Base-by-base conservation (phyloP, 2,329 filamentous ascomycete species). In the Aspergillus ruber region DNA sequence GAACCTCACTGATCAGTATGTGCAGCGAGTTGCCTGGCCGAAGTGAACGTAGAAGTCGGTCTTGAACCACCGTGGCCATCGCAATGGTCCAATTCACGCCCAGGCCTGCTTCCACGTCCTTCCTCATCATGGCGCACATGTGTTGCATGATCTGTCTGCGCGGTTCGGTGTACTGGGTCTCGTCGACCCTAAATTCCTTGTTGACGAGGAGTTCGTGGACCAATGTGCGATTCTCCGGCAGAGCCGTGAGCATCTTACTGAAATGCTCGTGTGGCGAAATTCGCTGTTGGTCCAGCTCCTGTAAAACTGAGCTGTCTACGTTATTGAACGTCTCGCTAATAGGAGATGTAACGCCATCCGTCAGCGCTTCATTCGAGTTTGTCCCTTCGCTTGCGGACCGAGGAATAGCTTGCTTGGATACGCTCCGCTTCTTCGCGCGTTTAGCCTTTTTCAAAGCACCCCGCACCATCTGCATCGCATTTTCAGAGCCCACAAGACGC, bases 141-240 rank as follows among this genome's bases (percentile, higher is more conserved):
- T 75, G 74, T 44, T 79, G 72, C 64, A 83, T 82, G 40, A 84
- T 67, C 32, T 75, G 73, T 50, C 77, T 76, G 20, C 81, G 74
- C 58, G 58, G 77, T 64, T 62, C 76, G 57, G 59, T 76, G 69
- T 63, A 74, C 18, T 70, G 66, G 6, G 60, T 59, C 50, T 74
- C 67, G 23, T 83, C 79, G 27, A 85, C 77, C 50, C 77, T 78
- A 57, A 76, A 85, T 47, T 82, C 79, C 51, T 80, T 82, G 58
- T 84, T 80, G 50, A 85, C 78, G 5, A 80, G 76, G 12, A 85
- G 71, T 59, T 85, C 82, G 60, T 85, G 82, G 2, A 83, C 79
- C 39, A 85, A 62, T 4, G 79, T 69, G 33, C 82, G 75, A 49
- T 85, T 85, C 48, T 77, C 73, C 3, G 82, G 82, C 41, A 85